Base-by-base conservation (phyloP, 2,329 filamentous ascomycete species). In the Fusarium clavum region DNA sequence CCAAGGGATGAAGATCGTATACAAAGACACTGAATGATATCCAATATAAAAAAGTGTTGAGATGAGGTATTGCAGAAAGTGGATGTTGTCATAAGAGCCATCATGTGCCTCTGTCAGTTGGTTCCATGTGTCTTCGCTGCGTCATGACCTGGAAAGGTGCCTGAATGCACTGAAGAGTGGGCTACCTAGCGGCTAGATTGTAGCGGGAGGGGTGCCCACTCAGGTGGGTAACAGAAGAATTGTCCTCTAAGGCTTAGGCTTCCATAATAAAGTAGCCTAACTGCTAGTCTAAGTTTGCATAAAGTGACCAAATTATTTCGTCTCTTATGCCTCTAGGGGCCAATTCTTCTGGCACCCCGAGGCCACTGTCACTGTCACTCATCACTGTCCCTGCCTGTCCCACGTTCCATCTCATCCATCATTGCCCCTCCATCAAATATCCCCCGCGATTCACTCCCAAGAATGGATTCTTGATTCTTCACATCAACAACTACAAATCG, bases 131-230 rank as follows among this genome's bases (percentile, higher is more conserved):
- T 52, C 43, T 68, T 54, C n/a, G 53, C 52, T 65, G 67, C 67
- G 68, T 70, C 68, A 71, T 70, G 67, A 62, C 61, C 66, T 57
- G 61, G 32, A 65, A 53, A 38, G 61, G 66, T 66, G 61, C 63
- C 61, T 66, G 64, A 55, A 43, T 41, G 38, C 24, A 29, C 49
- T 53, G 24, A 18, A 38, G 34, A 22, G 34, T 53, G 49, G 25
- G 45, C 45, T 29, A 29, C 8, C 18, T 47, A 47, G 65, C 45
- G 44, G 45, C 61, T 51, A 41, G 52, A 68, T 32, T 44, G 34
- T 38, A 55, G 56, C 38, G 40, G 44, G 44, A 25, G 27, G 27
- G 45, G 45, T 27, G 25, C 24, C 22, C 48, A 38, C 20, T 20
- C 20, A 20, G 20, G 20, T 20, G 20, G 20, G 20, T 20, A 20